Conservation (phyloP, 169 alveolate genomes). For the Besnoitia besnoiti region DNA sequence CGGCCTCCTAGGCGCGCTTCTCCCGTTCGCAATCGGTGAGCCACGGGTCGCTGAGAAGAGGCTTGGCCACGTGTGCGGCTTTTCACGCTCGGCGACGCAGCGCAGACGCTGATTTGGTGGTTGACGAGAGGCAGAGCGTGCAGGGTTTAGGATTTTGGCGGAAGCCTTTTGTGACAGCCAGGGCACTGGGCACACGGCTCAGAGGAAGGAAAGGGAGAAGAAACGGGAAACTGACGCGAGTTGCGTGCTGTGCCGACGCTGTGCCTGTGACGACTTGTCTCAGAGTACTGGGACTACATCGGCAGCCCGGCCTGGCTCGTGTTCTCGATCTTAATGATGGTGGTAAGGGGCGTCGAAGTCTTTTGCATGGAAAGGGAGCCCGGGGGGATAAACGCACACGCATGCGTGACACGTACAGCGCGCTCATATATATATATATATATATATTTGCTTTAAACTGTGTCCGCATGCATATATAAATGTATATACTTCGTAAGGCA, state of each 20-base stretch:
- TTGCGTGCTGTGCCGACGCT: not conserved
- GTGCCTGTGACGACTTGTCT: not conserved
- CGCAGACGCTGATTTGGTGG: not conserved
- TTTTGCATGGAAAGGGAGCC: not conserved
- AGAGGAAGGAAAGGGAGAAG: not conserved
- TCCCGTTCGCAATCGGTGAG: constrained; percentile 82
- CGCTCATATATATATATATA: not conserved
- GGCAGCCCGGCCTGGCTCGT: not conserved
- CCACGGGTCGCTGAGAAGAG: not conserved
- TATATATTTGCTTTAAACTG: not conserved
- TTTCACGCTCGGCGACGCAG: not conserved
- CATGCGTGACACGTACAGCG: not conserved
- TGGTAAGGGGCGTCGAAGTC: not conserved
- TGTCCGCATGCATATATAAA: not conserved
- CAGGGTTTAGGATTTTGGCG: no score
- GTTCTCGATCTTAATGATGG: not conserved
- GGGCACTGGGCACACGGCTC: not conserved
- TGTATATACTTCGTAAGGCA: not conserved
- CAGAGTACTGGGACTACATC: not conserved
- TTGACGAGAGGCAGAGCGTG: no score
- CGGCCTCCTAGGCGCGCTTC: constrained; percentile 88
- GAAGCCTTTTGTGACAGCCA: no score
- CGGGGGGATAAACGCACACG: not conserved
- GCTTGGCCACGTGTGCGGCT: not conserved
- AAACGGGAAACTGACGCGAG: not conserved